Conservation (phyloP, 768 basidiomycete species). For the Tylopilus vinaceipallidus region DNA sequence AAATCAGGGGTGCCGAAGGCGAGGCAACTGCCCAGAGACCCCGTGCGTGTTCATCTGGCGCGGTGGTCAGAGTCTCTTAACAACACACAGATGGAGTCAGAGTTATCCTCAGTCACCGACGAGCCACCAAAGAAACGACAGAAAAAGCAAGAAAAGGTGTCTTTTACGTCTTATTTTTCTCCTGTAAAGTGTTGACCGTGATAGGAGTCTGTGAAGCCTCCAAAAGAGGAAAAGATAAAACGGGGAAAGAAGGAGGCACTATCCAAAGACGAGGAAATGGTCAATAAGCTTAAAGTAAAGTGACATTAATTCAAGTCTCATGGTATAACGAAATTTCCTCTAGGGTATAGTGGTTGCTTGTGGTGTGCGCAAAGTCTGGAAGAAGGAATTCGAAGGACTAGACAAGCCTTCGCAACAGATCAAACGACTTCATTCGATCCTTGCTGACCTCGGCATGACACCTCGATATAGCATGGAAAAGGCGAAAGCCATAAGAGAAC, state of each 20-base stretch:
- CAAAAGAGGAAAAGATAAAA: conserved; percentile 25
- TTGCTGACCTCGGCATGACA: conserved; percentile 76
- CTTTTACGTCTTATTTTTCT: background rate
- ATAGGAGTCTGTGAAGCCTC: conserved; percentile 25
- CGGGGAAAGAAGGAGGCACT: conserved; percentile 29
- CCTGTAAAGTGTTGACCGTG: background rate
- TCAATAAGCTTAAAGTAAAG: conserved; percentile 70
- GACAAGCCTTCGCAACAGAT: conserved; percentile 63
- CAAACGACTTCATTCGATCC: conserved; percentile 57
- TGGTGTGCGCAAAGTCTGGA: conserved; percentile 76
- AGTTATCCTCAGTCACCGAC: conserved; percentile 58
- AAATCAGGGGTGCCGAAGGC: conserved; percentile 6
- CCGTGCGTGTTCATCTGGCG: conserved; percentile 15
- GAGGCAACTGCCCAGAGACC: conserved; percentile 11
- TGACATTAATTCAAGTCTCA: background rate
- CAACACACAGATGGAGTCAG: conserved; percentile 37
- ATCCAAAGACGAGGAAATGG: conserved; percentile 67
- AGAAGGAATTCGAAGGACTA: conserved; percentile 63
- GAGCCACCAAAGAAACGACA: conserved; percentile 51
- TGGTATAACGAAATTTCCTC: background rate
- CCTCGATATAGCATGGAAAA: conserved; percentile 77
- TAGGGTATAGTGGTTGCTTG: conserved; percentile 72
- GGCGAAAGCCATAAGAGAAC: conserved; percentile 70
- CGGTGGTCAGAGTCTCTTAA: conserved; percentile 22
- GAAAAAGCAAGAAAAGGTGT: conserved; percentile 39